Evolutionary conservation across 345 rosid genomes (phyloP), one percentile per base, ranked within the genome.

Genomic region (Eucalyptus grandis): DNA sequence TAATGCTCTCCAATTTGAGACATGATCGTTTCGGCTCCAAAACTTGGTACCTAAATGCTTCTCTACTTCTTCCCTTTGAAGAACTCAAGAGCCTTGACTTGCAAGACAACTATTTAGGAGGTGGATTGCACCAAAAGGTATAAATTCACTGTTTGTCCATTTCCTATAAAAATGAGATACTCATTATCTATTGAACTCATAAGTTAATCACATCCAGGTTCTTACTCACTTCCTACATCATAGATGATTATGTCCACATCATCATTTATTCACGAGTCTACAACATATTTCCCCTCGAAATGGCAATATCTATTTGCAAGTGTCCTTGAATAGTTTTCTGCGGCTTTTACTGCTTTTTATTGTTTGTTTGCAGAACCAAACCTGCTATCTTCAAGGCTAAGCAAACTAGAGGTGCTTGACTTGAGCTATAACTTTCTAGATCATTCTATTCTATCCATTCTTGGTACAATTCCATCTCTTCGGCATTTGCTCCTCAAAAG

Each of bases 401-500:
- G 65, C 30, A 58, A 58, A 58, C n/a, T 58, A 10, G 65, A 58
- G 65, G n/a, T 26, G 65, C 65, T 58, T 58, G n/a, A 58, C 65
- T 58, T 58, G 65, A 26, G n/a, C 27, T 5, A 2, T 11, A 58
- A 58, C n/a, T 58, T 11, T 58, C 65, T 58, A 1, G 30, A 58
- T 58, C 27, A 51, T 51, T 51, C 21, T 11, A 58, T 58, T 58
- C n/a, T 58, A 5, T 26, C n/a, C 65, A 26, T 58, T 11, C n/a
- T 26, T 26, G n/a, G 65, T 26, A 26, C 13, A 8, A 58, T 58
- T 26, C n/a, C n/a, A 11, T 26, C 65, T 58, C 65, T 58, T 6
- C 27, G 1, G 2, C 11, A 26, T 24, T 0, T 58, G 2, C 2
- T 24, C 14, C 65, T 24, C 2, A 0, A 9, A 9, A 0, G 1